These are phyloP conservation scores for Fusarium praegraminearum DNA, from an alignment of 2,329 filamentous ascomycete genomes.

Conservation along the genomic window DNA sequence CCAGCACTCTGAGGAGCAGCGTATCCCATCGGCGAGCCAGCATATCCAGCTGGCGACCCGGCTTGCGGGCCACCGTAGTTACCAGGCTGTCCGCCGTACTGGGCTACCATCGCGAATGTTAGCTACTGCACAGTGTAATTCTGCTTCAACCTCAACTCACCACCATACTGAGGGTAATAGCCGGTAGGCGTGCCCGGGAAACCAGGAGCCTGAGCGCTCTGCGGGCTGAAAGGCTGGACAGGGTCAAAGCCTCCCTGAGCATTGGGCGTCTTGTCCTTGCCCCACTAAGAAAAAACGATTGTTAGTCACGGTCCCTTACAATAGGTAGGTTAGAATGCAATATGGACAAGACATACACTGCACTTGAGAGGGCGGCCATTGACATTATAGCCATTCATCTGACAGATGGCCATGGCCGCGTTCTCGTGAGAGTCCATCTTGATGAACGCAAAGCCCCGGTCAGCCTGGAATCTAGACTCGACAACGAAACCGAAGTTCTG, in stretches of 20 bases:
- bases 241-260: constrained; percentile 78
- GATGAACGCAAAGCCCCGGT: constrained; percentile 97
- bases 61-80: constrained; percentile 73
- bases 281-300: constrained; percentile 75
- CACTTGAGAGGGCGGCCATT: constrained; percentile 97
- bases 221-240: constrained; percentile 76
- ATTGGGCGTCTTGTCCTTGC: constrained; percentile 95
- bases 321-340: background rate
- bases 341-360: constrained; percentile 78
- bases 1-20: constrained; percentile 80
- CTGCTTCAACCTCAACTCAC: constrained; percentile 60
- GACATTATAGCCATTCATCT: constrained; percentile 97
- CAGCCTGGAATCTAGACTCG: constrained; percentile 97
- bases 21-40: constrained; percentile 77
- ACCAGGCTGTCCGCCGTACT: constrained; percentile 74
- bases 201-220: constrained; percentile 77
- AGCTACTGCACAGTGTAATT: constrained; percentile 36
- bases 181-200: constrained; percentile 80
- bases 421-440: constrained; percentile 99
- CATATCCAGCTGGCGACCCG: constrained; percentile 72
- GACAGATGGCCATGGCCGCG: constrained; percentile 97
- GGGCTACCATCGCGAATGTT: constrained; percentile 53
- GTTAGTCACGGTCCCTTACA: constrained; percentile 21
- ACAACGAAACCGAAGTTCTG: constrained; percentile 98
- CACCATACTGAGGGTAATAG: constrained; percentile 95